Evolutionary conservation across 176 grass and related monocot genomes (phyloP).

Genomic region (Cymbopogon citratus): DNA sequence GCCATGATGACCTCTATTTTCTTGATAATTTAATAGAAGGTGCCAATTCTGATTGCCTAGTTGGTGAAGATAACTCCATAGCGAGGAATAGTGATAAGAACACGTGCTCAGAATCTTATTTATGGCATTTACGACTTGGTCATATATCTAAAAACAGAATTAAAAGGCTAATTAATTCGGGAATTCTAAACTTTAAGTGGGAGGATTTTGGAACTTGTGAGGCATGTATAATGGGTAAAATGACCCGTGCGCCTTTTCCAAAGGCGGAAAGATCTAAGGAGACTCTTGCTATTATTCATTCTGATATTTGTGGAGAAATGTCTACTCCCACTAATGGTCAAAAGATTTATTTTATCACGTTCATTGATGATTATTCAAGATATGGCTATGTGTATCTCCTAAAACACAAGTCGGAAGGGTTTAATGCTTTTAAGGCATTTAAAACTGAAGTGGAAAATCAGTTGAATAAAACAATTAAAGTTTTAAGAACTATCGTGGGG

Average conservation of each 20-base stretch:
- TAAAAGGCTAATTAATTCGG: slow-evolving; percentile 18
- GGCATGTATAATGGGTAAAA: neutral
- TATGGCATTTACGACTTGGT: slow-evolving; percentile 1
- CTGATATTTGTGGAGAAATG: neutral
- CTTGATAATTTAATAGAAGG: neutral
- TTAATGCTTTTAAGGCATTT: neutral
- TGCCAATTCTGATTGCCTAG: neutral
- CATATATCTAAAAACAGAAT: slow-evolving; percentile 19
- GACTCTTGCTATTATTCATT: neutral
- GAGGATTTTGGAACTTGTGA: neutral
- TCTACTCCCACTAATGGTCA: neutral
- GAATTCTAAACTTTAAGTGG: slow-evolving; percentile 26
- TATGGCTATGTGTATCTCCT: neutral
- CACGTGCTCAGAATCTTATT: neutral
- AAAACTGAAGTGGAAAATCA: slow-evolving; percentile 10
- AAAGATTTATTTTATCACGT: neutral
- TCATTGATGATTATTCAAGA: slow-evolving; percentile 5
- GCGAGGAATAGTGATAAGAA: neutral
- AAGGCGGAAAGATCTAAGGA: neutral
- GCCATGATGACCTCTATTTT: neutral
- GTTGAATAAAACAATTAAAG: slow-evolving; percentile 2
- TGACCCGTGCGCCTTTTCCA: neutral
- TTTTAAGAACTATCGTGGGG: neutral
- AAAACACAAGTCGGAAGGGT: slow-evolving; percentile 13
- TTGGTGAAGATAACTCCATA: neutral